These are phyloP conservation scores for Brettanomyces nanus DNA, from an alignment of 805 yeast species.

Conservation along the genomic window DNA sequence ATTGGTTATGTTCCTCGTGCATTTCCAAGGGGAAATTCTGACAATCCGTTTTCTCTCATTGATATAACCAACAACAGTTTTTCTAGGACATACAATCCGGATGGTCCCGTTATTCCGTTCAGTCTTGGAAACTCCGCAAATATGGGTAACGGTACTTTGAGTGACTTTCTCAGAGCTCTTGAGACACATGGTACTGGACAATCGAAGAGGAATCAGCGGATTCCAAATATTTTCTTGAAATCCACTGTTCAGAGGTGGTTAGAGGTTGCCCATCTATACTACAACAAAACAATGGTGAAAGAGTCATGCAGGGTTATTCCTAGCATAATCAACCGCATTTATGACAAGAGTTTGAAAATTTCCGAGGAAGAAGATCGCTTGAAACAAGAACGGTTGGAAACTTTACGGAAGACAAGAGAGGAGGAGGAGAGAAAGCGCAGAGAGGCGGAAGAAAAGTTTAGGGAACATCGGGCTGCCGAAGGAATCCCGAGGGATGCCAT, in stretches of 20 bases:
- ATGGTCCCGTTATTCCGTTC: not conserved
- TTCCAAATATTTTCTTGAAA: constrained; percentile 15
- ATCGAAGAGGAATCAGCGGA: constrained; percentile 7
- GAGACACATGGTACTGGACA: not conserved
- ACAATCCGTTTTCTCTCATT: constrained; percentile 1
- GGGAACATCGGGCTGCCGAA: constrained; percentile 15
- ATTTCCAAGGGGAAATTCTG: not conserved
- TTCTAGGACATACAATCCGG: constrained; percentile 5
- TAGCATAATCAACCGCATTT: constrained; percentile 38
- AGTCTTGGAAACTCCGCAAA: not conserved
- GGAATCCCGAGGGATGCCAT: constrained; percentile 35
- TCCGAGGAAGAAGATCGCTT: constrained; percentile 24
- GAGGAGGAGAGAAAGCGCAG: constrained; percentile 24
- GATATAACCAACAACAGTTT: constrained; percentile 6
- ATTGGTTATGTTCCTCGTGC: not conserved
- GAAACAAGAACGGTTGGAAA: constrained; percentile 20
- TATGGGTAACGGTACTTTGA: constrained; percentile 1
- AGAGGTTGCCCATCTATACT: constrained; percentile 45
- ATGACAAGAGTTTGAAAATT: constrained; percentile 36
- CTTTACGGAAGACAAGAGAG: constrained; percentile 22
- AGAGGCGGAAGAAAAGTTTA: constrained; percentile 12
- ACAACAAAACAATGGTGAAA: constrained; percentile 31
- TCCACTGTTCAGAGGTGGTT: constrained; percentile 61
- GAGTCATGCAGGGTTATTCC: constrained; percentile 30
- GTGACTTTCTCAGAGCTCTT: constrained; percentile 1